Conservation (phyloP, 495 filamentous ascomycete genomes). For the Lasiosphaeriaceae sp. region DNA sequence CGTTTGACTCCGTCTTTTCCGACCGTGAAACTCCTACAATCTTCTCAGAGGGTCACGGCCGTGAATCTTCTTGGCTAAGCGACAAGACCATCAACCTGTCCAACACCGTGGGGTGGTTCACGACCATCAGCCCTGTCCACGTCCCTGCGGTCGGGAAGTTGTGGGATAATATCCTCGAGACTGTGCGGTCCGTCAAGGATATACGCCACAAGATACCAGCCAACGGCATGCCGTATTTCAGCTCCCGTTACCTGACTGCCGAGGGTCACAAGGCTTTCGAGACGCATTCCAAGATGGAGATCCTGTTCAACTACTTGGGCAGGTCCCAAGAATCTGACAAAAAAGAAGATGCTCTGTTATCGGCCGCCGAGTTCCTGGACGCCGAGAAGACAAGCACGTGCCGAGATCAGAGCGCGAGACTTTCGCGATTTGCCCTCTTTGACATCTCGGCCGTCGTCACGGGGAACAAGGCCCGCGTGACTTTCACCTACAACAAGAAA, state of each 20-base stretch:
- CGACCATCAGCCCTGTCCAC: constrained; percentile 32
- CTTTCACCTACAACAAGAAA: constrained; percentile 54
- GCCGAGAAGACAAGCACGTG: too few species aligned
- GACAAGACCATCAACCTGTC: constrained; percentile 20
- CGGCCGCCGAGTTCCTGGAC: constrained; percentile 26
- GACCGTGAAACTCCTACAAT: constrained; percentile 35
- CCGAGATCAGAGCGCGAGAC: constrained; percentile 36
- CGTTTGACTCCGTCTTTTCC: constrained; percentile 37
- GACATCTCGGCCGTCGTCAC: constrained; percentile 35
- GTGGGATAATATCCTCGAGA: constrained; percentile 15
- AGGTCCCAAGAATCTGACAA: constrained; percentile 43
- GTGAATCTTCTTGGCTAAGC: constrained; percentile 27
- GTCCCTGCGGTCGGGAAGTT: constrained; percentile 14
- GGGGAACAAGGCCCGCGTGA: constrained; percentile 45
- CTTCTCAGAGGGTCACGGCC: constrained; percentile 31
- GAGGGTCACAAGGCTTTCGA: constrained; percentile 31
- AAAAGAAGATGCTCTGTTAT: constrained; percentile 48
- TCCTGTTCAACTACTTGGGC: constrained; percentile 57
- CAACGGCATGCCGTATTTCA: constrained; percentile 30
- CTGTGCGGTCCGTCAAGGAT: constrained; percentile 23
- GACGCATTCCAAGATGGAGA: constrained; percentile 52
- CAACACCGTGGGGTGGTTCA: constrained; percentile 32
- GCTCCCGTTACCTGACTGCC: constrained; percentile 35
- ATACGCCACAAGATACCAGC: constrained; percentile 29
- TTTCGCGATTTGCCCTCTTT: constrained; percentile 53